Conservation (phyloP, 495 filamentous ascomycete genomes). For the Tuber aestivum region DNA sequence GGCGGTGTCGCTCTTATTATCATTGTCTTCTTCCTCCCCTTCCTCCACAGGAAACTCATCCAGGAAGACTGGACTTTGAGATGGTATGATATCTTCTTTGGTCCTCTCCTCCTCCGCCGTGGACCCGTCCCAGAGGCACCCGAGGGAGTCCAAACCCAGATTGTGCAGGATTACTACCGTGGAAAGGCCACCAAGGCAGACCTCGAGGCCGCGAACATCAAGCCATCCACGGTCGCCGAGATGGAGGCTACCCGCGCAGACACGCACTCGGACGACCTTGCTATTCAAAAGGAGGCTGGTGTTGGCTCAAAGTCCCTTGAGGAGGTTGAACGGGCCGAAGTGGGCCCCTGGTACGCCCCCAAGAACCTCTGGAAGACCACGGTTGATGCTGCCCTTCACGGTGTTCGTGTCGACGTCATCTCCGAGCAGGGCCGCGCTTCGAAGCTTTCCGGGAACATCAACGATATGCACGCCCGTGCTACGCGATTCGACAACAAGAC, state of each 20-base stretch:
- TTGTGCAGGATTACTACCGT: constrained; percentile 55
- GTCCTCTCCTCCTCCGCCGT: constrained; percentile 53
- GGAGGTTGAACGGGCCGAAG: constrained; percentile 31
- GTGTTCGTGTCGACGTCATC: constrained; percentile 58
- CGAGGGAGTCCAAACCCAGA: constrained; percentile 41
- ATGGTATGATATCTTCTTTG: constrained; percentile 55
- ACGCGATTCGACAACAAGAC: constrained; percentile 67
- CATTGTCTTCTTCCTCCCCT: constrained; percentile 58
- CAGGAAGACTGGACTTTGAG: constrained; percentile 53
- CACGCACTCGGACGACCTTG: constrained; percentile 32
- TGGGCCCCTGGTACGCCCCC: constrained; percentile 44
- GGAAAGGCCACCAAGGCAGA: constrained; percentile 48
- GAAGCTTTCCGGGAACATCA: constrained; percentile 52
- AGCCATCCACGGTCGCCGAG: constrained; percentile 20
- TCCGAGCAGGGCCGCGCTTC: constrained; percentile 46
- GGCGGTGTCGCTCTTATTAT: constrained; percentile 51
- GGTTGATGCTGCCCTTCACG: constrained; percentile 53
- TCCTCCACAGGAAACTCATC: constrained; percentile 55
- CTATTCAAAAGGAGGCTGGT: constrained; percentile 16
- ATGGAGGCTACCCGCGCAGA: constrained; percentile 20
- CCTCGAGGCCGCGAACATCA: constrained; percentile 45
- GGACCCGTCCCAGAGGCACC: constrained; percentile 50
- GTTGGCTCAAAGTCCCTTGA: constrained; percentile 24
- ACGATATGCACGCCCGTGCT: constrained; percentile 56
- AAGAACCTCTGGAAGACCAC: constrained; percentile 47